Conservation (phyloP, 805 yeast genomes). For the Tetrapisispora namnaoensis region DNA sequence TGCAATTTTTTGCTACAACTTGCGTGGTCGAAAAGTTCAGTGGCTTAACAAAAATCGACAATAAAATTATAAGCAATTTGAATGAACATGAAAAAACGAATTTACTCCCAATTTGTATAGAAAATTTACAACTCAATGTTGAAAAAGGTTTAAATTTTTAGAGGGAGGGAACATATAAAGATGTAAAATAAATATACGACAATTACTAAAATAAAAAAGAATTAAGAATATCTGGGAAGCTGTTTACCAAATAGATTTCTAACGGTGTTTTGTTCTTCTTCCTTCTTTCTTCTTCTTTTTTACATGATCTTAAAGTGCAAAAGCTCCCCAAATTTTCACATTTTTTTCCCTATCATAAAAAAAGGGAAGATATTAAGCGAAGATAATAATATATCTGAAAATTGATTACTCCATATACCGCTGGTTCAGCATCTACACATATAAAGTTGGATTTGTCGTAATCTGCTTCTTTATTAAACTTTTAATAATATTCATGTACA, state of each 20-base stretch:
- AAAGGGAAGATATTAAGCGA: background rate
- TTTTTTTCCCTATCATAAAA: background rate
- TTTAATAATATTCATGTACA: no score
- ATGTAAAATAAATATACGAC: no score
- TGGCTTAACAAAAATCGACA: constrained; percentile 49
- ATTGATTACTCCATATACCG: no score
- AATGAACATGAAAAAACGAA: constrained; percentile 42
- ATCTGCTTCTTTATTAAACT: no score
- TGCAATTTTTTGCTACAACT: constrained; percentile 53
- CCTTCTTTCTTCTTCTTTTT: background rate
- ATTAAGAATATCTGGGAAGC: no score
- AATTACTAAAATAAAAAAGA: no score
- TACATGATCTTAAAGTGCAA: background rate
- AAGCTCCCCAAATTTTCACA: background rate
- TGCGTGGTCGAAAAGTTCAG: constrained; percentile 38
- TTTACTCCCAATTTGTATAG: constrained; percentile 19
- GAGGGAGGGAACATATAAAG: background rate
- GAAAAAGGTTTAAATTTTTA: constrained; percentile 10
- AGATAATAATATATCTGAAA: no score
- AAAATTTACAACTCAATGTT: constrained; percentile 16
- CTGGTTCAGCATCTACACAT: no score
- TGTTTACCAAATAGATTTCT: background rate
- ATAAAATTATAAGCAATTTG: constrained; percentile 40
- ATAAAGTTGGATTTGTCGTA: no score
- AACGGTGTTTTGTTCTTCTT: background rate